Evolutionary conservation across 2,329 filamentous ascomycete genomes (phyloP).

Genomic region (Leptodontidium sp.): DNA sequence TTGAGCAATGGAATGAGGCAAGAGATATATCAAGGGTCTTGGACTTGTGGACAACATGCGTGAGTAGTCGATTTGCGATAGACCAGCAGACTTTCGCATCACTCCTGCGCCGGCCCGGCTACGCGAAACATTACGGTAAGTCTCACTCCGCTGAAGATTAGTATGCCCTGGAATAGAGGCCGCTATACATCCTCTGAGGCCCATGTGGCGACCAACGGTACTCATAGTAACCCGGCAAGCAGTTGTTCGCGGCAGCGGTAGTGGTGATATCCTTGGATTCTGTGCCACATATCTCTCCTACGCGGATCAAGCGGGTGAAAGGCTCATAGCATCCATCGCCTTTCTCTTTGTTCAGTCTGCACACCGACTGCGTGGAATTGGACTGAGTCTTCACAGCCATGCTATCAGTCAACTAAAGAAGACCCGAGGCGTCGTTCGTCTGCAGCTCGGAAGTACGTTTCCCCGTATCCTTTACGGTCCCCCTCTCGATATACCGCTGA

Average conservation of each 20-base stretch:
- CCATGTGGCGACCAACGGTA: not conserved
- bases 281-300: conserved; percentile 68
- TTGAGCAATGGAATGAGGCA: conserved; percentile 45
- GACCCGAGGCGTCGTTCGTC: conserved; percentile 59
- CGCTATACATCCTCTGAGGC: not conserved
- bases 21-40: conserved; percentile 41
- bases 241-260: conserved; percentile 58
- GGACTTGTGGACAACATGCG: conserved; percentile 41
- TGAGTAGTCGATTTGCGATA: conserved; percentile 54
- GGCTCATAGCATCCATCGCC: conserved; percentile 63
- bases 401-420: conserved; percentile 58
- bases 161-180: not conserved
- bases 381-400: conserved; percentile 60
- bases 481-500: conserved; percentile 50
- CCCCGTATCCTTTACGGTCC: conserved; percentile 65
- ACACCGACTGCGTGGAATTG: conserved; percentile 59
- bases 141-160: not conserved
- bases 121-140: conserved; percentile 59
- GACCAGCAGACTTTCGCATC: conserved; percentile 52
- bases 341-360: conserved; percentile 59
- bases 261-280: conserved; percentile 59
- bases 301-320: conserved; percentile 59
- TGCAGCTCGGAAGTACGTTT: conserved; percentile 66
- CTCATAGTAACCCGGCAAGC: not conserved
- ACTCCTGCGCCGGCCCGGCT: conserved; percentile 62